Conservation (phyloP, 371 early-diverging fungal species). For the Mucor velutinosus region DNA sequence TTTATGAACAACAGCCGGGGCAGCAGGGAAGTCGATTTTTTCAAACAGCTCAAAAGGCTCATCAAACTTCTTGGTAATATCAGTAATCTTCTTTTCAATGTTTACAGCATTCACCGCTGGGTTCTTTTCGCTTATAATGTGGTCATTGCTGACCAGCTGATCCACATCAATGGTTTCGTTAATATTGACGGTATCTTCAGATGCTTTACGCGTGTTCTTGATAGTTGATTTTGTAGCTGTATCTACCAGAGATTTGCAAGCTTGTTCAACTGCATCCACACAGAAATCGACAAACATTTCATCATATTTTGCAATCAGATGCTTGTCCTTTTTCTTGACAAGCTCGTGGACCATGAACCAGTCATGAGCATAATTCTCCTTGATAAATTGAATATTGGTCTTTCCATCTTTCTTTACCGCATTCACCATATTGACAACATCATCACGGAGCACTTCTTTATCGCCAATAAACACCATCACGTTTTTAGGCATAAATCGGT, state of each 20-base stretch:
- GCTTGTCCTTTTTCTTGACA: slow-evolving; percentile 34
- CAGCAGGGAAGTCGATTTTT: slow-evolving; percentile 2
- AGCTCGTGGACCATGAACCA: slow-evolving; percentile 47
- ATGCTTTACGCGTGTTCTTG: not conserved
- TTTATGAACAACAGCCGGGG: not conserved
- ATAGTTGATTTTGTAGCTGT: not conserved
- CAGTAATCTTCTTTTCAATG: not conserved
- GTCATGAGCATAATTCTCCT: slow-evolving; percentile 40
- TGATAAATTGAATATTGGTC: slow-evolving; percentile 21
- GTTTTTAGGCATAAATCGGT: slow-evolving; percentile 35
- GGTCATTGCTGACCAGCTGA: not conserved
- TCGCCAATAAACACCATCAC: slow-evolving; percentile 38
- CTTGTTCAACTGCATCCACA: slow-evolving; percentile 18
- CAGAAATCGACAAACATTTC: slow-evolving; percentile 31
- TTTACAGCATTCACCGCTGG: not conserved
- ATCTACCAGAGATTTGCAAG: not conserved
- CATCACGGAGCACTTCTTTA: slow-evolving; percentile 45
- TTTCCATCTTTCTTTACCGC: slow-evolving; percentile 25
- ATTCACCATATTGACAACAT: slow-evolving; percentile 26
- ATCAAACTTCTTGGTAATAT: not conserved
- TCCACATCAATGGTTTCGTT: not conserved
- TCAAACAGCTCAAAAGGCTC: not conserved
- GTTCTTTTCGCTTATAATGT: not conserved
- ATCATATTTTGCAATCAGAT: slow-evolving; percentile 30
- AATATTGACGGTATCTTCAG: not conserved